Evolutionary conservation across 2,329 filamentous ascomycete genomes (phyloP).

Genomic region (Kalaharituber pfeilii): DNA sequence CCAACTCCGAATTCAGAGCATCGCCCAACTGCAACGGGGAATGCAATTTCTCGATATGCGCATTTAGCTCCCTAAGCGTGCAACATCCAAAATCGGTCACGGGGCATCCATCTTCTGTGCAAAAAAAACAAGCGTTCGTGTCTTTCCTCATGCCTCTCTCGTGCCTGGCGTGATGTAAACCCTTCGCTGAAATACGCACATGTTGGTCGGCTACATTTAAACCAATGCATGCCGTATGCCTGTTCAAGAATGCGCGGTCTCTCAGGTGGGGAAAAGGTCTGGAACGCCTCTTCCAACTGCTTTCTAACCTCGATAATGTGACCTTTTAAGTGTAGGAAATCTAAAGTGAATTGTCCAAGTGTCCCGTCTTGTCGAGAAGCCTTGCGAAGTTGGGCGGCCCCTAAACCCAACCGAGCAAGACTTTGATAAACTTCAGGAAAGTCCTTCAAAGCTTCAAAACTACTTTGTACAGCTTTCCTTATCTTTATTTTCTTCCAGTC

Average conservation of each 20-base stretch:
- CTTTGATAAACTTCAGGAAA: background rate
- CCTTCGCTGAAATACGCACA: constrained; percentile 32
- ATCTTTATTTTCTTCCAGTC: background rate
- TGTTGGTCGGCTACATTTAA: constrained; percentile 30
- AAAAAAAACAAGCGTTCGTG: constrained; percentile 31
- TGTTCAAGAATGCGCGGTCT: background rate
- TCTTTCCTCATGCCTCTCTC: constrained; percentile 27
- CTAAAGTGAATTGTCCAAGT: constrained; percentile 23
- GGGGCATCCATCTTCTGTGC: constrained; percentile 26
- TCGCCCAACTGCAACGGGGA: too few species aligned
- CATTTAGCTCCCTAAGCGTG: constrained; percentile 28
- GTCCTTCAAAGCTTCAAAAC: background rate
- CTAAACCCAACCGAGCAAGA: background rate
- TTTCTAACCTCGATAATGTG: background rate
- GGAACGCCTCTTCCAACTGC: background rate
- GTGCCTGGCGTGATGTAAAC: constrained; percentile 24
- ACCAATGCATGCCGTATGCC: constrained; percentile 23
- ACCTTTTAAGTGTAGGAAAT: too few species aligned
- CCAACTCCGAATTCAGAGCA: too few species aligned
- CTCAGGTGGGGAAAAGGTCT: too few species aligned
- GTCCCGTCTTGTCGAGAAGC: background rate
- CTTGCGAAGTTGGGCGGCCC: too few species aligned
- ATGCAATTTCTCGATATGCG: too few species aligned
- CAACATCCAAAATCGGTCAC: constrained; percentile 28
- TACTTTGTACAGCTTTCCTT: background rate